Evolutionary conservation across 1,139 yeast species (phyloP), one percentile per base, ranked within the genome.

Genomic region (Suhomyces kunorum): DNA sequence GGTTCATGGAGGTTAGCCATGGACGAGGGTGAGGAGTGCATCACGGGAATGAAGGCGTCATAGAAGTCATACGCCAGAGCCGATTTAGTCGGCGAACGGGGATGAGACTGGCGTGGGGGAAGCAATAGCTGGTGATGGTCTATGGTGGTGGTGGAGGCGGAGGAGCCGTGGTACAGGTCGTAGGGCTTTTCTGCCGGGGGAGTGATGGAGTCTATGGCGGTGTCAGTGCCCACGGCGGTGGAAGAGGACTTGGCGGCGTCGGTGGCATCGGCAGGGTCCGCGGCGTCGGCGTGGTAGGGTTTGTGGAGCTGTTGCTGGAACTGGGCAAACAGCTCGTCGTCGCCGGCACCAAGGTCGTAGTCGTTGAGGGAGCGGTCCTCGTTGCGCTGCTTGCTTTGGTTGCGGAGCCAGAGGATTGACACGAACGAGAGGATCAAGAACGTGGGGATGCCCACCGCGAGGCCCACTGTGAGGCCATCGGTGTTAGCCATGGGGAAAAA

Each of bases 391-490:
- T 59, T 56, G 31, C 63, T 58, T 33, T 64, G 63, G 48, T 64
- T 66, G 32, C 69, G 52, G 32, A 52, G 42, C 64, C 68, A 67
- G 6, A 54, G 43, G 17, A 56, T 48, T 12, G 52, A 48, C 13
- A 59, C 45, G 14, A 51, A 39, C 8, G 50, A 23, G 6, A 68
- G 36, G 18, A 69, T 57, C 12, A 67, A 28, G 32, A 62, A 55
- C 26, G 69, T 56, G 3, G 76, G 76, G 25, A 69, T 51, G 6
- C 77, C 76, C 24, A 72, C 68, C 13, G 75, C 71, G 34, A 71
- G 56, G 3, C 76, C 76, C 13, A 71, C 75, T 9, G 76, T 55
- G 27, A 58, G 50, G 4, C 34, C 30, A 11, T 25, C 27, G 15
- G 25, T 6, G 18, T 20, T 20, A 18, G 34, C 33, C 38, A 35